Evolutionary conservation across 2,329 filamentous ascomycete species (phyloP).

Genomic region (Malbranchea zuffiana): DNA sequence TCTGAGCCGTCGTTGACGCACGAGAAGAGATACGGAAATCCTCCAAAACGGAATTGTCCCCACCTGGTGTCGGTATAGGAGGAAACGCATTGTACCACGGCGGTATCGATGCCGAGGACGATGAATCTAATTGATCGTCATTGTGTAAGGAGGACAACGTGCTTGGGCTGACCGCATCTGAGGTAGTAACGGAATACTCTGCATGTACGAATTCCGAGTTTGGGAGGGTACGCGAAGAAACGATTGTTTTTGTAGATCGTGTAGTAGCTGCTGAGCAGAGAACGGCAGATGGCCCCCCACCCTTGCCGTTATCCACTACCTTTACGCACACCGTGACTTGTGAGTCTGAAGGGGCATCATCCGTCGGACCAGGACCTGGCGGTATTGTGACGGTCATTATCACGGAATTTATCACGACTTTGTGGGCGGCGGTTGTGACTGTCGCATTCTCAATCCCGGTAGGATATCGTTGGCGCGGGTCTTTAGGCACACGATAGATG

Average conservation of each 20-base stretch:
- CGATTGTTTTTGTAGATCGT: neutral
- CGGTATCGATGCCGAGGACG: too few species aligned
- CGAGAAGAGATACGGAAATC: too few species aligned
- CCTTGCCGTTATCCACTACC: conserved; percentile 2
- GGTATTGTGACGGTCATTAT: conserved; percentile 11
- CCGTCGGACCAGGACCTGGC: neutral
- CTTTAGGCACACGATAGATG: conserved; percentile 5
- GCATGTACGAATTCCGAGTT: too few species aligned
- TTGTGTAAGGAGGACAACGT: too few species aligned
- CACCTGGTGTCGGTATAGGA: too few species aligned
- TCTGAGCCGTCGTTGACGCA: too few species aligned
- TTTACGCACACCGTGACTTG: conserved; percentile 10
- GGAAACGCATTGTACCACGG: too few species aligned
- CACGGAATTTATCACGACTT: conserved; percentile 4
- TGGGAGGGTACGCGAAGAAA: too few species aligned
- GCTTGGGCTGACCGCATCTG: too few species aligned
- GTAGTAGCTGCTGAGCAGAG: conserved; percentile 2
- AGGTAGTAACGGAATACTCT: too few species aligned
- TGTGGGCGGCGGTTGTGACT: neutral
- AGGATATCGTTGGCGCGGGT: neutral
- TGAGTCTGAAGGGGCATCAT: neutral
- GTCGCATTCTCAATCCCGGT: neutral
- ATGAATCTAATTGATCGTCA: too few species aligned
- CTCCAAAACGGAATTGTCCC: too few species aligned
- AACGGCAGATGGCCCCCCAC: conserved; percentile 4